phyloP scores from a whole-genome alignment of 176 grass and related monocot species.

The Chloris gayana region DNA sequence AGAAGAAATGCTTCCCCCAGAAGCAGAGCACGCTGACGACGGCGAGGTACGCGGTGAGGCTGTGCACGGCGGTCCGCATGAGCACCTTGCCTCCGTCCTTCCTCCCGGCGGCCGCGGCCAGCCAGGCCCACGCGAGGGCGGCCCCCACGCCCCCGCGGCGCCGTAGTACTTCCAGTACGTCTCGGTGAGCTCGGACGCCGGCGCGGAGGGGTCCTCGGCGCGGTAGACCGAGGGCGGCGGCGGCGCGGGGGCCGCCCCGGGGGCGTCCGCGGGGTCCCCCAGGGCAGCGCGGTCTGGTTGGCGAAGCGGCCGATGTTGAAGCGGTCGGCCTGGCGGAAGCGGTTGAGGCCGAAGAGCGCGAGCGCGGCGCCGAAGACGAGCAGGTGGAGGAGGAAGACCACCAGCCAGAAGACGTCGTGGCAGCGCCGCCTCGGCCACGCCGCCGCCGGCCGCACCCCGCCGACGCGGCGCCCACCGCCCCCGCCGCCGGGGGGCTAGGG shows the following conservation, averaged over 20 bases:
- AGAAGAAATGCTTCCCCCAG: constrained; percentile 90
- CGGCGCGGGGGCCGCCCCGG: constrained; percentile 38
- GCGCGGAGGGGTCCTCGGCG: constrained; percentile 24
- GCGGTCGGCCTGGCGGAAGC: constrained; percentile 71
- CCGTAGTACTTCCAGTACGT: constrained; percentile 96
- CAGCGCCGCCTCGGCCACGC: constrained; percentile 60
- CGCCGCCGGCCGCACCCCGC: not conserved
- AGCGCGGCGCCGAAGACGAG: constrained; percentile 69
- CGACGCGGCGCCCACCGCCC: not conserved
- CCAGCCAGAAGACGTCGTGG: constrained; percentile 91
- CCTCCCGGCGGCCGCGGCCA: constrained; percentile 41
- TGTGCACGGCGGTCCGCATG: constrained; percentile 82
- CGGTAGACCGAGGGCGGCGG: constrained; percentile 35
- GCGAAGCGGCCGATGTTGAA: constrained; percentile 85
- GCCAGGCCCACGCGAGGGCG: constrained; percentile 72
- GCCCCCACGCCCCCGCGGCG: constrained; percentile 65
- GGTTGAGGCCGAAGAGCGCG: constrained; percentile 74
- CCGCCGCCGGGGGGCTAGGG: constrained; percentile 40
- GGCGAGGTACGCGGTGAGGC: constrained; percentile 88
- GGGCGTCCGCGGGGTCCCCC: not conserved
- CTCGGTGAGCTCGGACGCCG: constrained; percentile 67
- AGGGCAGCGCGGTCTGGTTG: constrained; percentile 55
- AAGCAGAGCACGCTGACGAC: constrained; percentile 93
- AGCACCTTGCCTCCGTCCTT: constrained; percentile 54
- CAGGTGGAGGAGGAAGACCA: constrained; percentile 83